Conservation (phyloP, 176 grass and related monocot species). For the Echinochloa phyllopogon region DNA sequence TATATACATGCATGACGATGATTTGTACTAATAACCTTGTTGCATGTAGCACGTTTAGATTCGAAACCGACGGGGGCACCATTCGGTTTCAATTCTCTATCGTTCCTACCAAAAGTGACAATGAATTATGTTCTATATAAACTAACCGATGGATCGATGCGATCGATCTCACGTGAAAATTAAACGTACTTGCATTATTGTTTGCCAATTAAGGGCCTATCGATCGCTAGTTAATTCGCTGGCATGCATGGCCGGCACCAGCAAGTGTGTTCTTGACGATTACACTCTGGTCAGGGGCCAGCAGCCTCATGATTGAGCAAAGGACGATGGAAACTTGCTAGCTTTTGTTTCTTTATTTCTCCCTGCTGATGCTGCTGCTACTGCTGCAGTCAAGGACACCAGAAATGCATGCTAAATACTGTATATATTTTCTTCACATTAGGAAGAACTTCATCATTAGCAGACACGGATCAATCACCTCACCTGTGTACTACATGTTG, state of each 20-base stretch:
- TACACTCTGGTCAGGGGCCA: neutral
- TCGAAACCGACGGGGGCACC: conserved; percentile 6
- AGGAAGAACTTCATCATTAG: neutral
- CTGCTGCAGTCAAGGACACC: conserved; percentile 6
- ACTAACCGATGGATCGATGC: neutral
- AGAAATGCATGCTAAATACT: neutral
- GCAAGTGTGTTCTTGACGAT: conserved; percentile 33
- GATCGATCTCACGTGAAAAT: conserved; percentile 9
- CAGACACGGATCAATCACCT: neutral
- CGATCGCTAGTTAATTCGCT: neutral
- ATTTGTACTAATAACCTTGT: neutral
- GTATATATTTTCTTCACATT: neutral
- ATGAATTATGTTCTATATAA: neutral
- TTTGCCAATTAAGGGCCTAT: neutral
- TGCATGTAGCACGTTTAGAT: conserved; percentile 2
- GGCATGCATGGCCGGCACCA: neutral
- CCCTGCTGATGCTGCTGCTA: neutral
- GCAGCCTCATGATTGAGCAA: neutral
- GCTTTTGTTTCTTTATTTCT: neutral
- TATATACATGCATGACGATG: neutral
- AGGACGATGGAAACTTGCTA: neutral
- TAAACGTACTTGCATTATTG: conserved; percentile 28
- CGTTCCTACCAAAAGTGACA: conserved; percentile 6
- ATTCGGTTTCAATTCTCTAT: neutral
- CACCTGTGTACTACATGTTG: neutral